Conservation (phyloP, 129 eudicot species). For the Mikania micrantha region DNA sequence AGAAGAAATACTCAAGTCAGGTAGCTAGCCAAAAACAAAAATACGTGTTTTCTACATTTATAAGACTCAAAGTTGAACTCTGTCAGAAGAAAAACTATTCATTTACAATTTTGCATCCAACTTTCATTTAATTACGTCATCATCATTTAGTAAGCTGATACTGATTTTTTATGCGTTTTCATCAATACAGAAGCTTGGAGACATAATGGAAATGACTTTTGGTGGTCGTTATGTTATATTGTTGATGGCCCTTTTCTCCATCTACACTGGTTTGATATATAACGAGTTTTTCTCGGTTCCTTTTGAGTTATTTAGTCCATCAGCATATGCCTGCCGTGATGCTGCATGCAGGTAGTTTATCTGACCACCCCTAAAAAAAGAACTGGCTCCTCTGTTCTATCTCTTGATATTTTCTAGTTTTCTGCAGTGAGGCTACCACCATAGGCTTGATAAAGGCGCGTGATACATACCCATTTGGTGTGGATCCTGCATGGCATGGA, state of each 20-base stretch:
- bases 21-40: too few species aligned
- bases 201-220: conserved; percentile 93
- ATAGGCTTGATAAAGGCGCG: conserved; percentile 68
- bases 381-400: too few species aligned
- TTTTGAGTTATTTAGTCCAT: conserved; percentile 68
- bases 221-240: conserved; percentile 88
- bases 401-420: too few species aligned
- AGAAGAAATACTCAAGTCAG: conserved; percentile 65
- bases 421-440: conserved; percentile 54
- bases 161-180: too few species aligned
- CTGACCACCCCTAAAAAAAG: too few species aligned
- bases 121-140: too few species aligned
- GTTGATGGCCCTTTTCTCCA: conserved; percentile 90
- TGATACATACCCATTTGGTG: conserved; percentile 82
- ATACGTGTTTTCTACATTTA: too few species aligned
- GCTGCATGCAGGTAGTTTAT: conserved; percentile 69
- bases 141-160: too few species aligned
- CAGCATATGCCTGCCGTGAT: conserved; percentile 81
- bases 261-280: conserved; percentile 78
- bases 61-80: too few species aligned
- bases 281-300: conserved; percentile 92
- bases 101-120: too few species aligned
- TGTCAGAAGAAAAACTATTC: too few species aligned
- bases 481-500: conserved; percentile 92
- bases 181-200: conserved; percentile 98